Conservation (phyloP, 805 yeast species). For the Debaryomyces castellii region DNA sequence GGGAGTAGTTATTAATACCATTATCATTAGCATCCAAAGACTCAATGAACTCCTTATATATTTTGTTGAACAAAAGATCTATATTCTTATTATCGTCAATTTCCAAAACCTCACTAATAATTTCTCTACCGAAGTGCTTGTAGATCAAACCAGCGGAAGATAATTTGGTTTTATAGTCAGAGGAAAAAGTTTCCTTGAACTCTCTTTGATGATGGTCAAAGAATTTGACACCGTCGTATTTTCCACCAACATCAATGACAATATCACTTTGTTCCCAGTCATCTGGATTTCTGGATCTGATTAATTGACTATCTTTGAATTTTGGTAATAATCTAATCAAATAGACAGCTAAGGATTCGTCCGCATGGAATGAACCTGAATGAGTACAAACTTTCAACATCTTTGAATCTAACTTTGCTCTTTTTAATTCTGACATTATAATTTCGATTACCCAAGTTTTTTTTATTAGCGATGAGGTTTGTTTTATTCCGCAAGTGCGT, state of each 20-base stretch:
- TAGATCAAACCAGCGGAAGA: slow-evolving; percentile 93
- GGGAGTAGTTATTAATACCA: slow-evolving; percentile 72
- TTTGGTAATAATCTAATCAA: slow-evolving; percentile 74
- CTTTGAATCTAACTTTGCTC: slow-evolving; percentile 7
- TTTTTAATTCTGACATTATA: slow-evolving; percentile 7
- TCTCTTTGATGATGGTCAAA: slow-evolving; percentile 98
- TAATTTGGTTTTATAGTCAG: slow-evolving; percentile 67
- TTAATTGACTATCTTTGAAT: slow-evolving; percentile 62
- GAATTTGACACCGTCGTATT: slow-evolving; percentile 80
- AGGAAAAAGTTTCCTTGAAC: slow-evolving; percentile 71
- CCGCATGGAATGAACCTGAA: slow-evolving; percentile 95
- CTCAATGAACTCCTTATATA: slow-evolving; percentile 87
- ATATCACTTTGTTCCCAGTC: slow-evolving; percentile 87
- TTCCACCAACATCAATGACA: slow-evolving; percentile 92
- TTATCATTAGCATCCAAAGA: slow-evolving; percentile 95
- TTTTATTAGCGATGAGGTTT: neutral
- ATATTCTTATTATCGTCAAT: slow-evolving; percentile 40
- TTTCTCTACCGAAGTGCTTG: slow-evolving; percentile 78
- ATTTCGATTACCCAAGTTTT: neutral
- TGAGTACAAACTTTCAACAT: slow-evolving; percentile 78
- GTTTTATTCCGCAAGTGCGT: neutral
- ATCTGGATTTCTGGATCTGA: slow-evolving; percentile 80
- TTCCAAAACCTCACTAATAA: slow-evolving; percentile 51
- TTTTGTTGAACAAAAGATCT: slow-evolving; percentile 65
- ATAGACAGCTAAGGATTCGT: slow-evolving; percentile 90